Conservation (phyloP, 306 rosid genomes). For the Ziziphus jujuba region DNA sequence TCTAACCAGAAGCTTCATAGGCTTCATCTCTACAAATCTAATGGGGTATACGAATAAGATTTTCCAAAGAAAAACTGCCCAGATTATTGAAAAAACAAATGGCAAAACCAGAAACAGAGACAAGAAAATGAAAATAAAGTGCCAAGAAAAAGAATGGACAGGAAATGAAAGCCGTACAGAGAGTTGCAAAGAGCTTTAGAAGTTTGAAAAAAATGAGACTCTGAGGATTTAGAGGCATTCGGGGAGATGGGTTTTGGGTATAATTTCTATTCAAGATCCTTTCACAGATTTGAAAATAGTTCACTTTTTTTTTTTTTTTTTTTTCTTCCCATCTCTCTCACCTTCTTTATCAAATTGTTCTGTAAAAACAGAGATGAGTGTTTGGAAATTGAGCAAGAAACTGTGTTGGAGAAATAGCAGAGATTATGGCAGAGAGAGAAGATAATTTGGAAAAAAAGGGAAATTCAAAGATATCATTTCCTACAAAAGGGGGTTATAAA, state of each 20-base stretch:
- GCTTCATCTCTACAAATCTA: constrained; percentile 7
- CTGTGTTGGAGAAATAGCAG: no score
- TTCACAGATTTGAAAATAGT: background rate
- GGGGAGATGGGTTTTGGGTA: background rate
- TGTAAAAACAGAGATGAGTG: no score
- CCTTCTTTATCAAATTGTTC: no score
- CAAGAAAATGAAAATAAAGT: background rate
- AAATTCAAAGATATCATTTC: no score
- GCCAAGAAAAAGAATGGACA: no score
- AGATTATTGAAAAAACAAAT: background rate
- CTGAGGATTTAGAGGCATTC: background rate
- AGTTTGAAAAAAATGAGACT: background rate
- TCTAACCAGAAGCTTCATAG: background rate
- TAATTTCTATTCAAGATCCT: no score
- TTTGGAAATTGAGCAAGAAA: no score
- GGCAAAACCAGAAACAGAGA: constrained; percentile 12
- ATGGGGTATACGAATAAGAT: background rate
- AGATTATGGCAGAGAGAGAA: no score
- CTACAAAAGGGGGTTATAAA: no score
- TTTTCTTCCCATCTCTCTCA: no score
- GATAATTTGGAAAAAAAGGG: no score
- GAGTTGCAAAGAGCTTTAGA: constrained; percentile 10
- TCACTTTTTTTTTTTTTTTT: no score
- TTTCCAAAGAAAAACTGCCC: constrained; percentile 17
- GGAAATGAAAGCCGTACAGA: background rate